A percentile compares a stretch with the other conserved stretches of the same genome.
Conservation (phyloP, 148 eudicot genomes). For the Rhododendron griersonianum region DNA sequence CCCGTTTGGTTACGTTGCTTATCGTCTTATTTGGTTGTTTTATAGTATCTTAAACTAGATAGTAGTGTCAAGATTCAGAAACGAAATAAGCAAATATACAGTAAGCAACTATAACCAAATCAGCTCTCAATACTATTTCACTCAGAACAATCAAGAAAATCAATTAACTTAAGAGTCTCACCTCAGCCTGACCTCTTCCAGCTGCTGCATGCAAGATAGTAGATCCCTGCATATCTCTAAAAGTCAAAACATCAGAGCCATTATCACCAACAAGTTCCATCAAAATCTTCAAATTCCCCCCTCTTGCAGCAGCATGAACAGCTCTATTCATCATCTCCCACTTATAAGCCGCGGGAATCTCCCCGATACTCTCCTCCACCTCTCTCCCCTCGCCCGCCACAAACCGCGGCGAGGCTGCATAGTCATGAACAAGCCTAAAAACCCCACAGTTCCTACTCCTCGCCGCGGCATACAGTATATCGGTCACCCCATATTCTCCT, state of each 20-base stretch:
- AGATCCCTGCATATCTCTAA: slow-evolving; percentile 61
- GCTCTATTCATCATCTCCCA: slow-evolving; percentile 82
- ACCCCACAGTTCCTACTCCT: slow-evolving; percentile 67
- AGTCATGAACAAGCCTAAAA: slow-evolving; percentile 60
- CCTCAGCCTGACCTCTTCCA: slow-evolving; percentile 86
- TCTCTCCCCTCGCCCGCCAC: slow-evolving; percentile 27
- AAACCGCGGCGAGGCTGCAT: slow-evolving; percentile 74
- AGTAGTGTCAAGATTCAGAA: no score
- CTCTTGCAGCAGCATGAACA: slow-evolving; percentile 90
- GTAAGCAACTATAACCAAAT: background rate
- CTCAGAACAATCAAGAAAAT: background rate
- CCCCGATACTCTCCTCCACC: slow-evolving; percentile 38
- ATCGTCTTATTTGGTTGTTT: background rate
- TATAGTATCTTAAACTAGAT: background rate
- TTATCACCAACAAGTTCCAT: slow-evolving; percentile 58
- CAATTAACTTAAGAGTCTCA: slow-evolving; percentile 13
- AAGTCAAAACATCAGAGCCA: slow-evolving; percentile 50
- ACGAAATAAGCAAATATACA: no score
- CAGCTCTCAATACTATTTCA: background rate
- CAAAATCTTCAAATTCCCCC: slow-evolving; percentile 71
- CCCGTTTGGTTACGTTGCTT: background rate
- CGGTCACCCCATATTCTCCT: slow-evolving; percentile 94
- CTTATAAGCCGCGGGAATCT: slow-evolving; percentile 57
- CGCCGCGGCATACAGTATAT: slow-evolving; percentile 89
- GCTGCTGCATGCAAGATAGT: slow-evolving; percentile 89